Conservation (phyloP, 495 filamentous ascomycete genomes). For the Penicillium waksmanii region DNA sequence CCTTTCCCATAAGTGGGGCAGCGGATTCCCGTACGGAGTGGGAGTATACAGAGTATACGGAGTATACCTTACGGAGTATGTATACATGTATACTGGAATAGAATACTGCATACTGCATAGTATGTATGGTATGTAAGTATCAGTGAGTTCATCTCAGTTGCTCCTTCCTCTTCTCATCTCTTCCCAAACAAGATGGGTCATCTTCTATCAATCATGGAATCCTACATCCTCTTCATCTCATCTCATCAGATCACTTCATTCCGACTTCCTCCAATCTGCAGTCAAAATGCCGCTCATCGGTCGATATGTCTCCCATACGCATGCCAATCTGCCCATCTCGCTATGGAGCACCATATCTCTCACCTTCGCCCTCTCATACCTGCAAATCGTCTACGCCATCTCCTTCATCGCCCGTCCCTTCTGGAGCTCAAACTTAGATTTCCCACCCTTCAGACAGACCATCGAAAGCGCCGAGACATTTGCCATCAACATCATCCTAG, state of each 20-base stretch:
- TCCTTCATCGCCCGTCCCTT: conserved; percentile 24
- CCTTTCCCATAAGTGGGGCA: too few relatives aligned
- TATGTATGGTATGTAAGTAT: too few relatives aligned
- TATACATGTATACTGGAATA: too few relatives aligned
- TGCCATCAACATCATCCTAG: conserved; percentile 18
- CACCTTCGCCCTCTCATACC: conserved; percentile 18
- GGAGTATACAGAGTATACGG: too few relatives aligned
- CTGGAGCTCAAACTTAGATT: conserved; percentile 13
- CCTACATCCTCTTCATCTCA: not conserved
- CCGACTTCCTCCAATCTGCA: not conserved
- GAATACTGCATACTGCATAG: too few relatives aligned
- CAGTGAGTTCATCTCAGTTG: not conserved
- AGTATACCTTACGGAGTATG: too few relatives aligned
- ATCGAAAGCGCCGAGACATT: conserved; percentile 19
- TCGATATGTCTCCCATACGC: conserved; percentile 4
- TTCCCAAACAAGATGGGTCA: not conserved
- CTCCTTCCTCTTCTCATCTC: not conserved
- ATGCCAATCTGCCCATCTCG: conserved; percentile 22
- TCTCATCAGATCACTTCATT: not conserved
- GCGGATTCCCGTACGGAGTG: too few relatives aligned
- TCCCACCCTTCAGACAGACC: conserved; percentile 16
- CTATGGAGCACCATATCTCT: conserved; percentile 19
- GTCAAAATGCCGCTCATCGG: conserved; percentile 13
- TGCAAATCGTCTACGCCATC: conserved; percentile 27
- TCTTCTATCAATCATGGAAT: not conserved